Conservation (phyloP, 768 basidiomycete genomes). For the Infundibulicybe gibba region DNA sequence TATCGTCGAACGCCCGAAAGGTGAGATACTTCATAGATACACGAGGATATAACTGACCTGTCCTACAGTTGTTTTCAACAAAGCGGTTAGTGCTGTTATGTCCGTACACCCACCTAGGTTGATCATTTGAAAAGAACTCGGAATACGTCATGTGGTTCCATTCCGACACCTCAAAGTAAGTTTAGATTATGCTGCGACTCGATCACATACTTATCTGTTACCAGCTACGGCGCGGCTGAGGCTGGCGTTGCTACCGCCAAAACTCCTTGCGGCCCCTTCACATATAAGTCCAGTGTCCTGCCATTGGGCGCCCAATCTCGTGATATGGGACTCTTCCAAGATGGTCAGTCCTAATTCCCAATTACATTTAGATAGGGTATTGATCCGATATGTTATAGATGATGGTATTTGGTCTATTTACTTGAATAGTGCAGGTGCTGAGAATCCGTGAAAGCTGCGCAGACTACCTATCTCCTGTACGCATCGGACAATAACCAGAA, state of each 20-base stretch:
- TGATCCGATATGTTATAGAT: slow-evolving; percentile 21
- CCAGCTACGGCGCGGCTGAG: slow-evolving; percentile 59
- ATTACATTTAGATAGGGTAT: background rate
- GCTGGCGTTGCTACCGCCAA: slow-evolving; percentile 60
- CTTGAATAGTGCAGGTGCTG: background rate
- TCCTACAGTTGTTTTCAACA: slow-evolving; percentile 49
- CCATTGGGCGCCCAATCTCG: slow-evolving; percentile 58
- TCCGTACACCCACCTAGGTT: background rate
- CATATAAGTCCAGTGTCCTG: slow-evolving; percentile 49
- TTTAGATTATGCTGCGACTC: background rate
- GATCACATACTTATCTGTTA: background rate
- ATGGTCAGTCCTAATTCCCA: slow-evolving; percentile 29
- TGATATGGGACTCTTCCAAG: slow-evolving; percentile 56
- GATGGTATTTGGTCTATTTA: slow-evolving; percentile 24
- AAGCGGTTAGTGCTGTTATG: slow-evolving; percentile 26
- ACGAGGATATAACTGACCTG: background rate
- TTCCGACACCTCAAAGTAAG: slow-evolving; percentile 55
- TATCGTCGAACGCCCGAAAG: slow-evolving; percentile 63
- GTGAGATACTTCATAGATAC: slow-evolving; percentile 17
- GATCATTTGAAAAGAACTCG: slow-evolving; percentile 33
- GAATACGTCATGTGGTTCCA: slow-evolving; percentile 77
- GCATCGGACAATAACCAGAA: slow-evolving; percentile 69
- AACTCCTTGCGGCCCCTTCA: slow-evolving; percentile 58
- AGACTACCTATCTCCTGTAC: slow-evolving; percentile 56
- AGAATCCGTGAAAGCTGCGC: slow-evolving; percentile 26